Percentiles rank a stretch among this genome's conserved stretches.
Evolutionary conservation across 108 stramenopile genomes (phyloP).

Genomic region (Discostella stelligeroides): DNA sequence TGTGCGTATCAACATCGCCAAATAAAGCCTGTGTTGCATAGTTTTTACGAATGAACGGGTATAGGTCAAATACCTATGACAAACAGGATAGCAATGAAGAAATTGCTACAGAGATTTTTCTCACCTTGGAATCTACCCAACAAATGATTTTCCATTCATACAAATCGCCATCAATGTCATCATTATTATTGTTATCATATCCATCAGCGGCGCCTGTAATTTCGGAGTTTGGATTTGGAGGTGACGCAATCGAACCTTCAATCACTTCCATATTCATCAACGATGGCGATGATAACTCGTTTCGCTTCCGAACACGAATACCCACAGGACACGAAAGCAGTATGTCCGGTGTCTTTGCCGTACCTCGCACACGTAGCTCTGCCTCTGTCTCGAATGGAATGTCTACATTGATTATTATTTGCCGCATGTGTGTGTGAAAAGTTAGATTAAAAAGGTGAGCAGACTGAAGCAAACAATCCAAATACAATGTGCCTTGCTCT

Average conservation of each 20-base stretch:
- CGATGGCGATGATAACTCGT: slow-evolving; percentile 7
- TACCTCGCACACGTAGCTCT: slow-evolving; percentile 69
- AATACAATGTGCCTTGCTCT: no score
- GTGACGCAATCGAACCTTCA: slow-evolving; percentile 2
- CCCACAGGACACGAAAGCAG: slow-evolving; percentile 61
- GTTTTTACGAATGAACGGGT: neutral
- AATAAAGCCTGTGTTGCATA: slow-evolving; percentile 58
- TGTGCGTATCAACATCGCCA: slow-evolving; percentile 78
- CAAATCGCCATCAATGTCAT: no score
- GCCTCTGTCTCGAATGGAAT: slow-evolving; percentile 85
- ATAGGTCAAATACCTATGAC: no score
- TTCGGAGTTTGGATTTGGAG: neutral
- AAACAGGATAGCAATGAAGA: no score
- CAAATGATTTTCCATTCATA: slow-evolving; percentile 79
- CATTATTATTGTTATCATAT: slow-evolving; percentile 25
- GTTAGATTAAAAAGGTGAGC: neutral
- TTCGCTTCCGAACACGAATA: slow-evolving; percentile 32
- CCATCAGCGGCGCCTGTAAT: neutral
- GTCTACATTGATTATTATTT: no score
- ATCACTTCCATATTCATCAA: no score
- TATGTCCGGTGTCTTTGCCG: slow-evolving; percentile 80
- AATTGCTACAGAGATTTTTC: no score
- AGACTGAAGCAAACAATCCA: no score
- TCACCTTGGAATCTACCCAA: slow-evolving; percentile 90
- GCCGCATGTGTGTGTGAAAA: neutral